Evolutionary conservation across 164 flowering plant species (phyloP).

Genomic region (Nelumbo lutea): DNA sequence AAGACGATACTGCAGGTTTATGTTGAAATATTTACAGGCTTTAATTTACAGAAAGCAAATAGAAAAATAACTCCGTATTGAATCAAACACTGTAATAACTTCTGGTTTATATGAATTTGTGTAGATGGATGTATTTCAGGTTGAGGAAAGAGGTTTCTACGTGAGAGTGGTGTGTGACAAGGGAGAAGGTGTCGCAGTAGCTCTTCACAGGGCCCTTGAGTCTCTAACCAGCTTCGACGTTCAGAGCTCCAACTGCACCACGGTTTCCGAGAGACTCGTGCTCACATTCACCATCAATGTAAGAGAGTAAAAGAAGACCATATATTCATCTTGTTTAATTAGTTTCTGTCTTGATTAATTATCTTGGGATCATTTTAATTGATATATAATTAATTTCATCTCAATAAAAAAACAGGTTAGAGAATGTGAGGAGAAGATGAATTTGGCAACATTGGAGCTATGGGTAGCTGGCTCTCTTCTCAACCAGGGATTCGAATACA

Average conservation of each 20-base stretch:
- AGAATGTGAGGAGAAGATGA: conserved; percentile 37
- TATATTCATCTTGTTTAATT: neutral
- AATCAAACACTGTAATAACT: neutral
- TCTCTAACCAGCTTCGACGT: conserved; percentile 49
- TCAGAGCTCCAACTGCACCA: conserved; percentile 46
- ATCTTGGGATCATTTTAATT: neutral
- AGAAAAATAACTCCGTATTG: no score
- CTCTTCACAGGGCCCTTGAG: conserved; percentile 63
- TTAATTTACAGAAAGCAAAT: no score
- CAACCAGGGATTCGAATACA: conserved; percentile 63
- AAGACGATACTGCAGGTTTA: conserved; percentile 51
- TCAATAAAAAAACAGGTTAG: conserved; percentile 35
- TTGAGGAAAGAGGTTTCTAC: conserved; percentile 62
- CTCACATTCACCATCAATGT: conserved; percentile 58
- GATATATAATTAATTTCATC: neutral
- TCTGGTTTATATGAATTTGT: neutral
- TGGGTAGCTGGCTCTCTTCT: conserved; percentile 58
- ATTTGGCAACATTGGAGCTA: conserved; percentile 50
- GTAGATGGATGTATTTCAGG: conserved; percentile 72
- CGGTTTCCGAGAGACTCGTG: conserved; percentile 35
- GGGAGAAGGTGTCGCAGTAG: conserved; percentile 52
- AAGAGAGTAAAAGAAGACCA: conserved; percentile 15
- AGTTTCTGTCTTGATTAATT: neutral
- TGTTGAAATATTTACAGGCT: neutral
- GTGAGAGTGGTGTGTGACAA: conserved; percentile 49